Evolutionary conservation across 441 rosid species (phyloP).

Genomic region (Iberis amara): DNA sequence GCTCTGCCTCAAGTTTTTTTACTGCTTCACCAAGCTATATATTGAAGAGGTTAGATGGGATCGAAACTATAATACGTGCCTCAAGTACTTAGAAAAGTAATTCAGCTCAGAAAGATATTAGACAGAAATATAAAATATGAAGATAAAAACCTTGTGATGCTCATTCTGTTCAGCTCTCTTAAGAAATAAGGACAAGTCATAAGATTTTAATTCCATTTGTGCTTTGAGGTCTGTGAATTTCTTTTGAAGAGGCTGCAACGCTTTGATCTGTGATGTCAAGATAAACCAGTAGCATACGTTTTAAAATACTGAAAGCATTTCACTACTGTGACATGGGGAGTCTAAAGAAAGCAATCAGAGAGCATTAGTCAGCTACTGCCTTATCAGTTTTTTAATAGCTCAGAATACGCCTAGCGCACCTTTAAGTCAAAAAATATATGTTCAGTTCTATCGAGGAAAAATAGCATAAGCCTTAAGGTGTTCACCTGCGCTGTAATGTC

Average conservation of each 20-base stretch:
- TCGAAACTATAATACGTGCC: slow-evolving; percentile 13
- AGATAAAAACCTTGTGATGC: slow-evolving; percentile 74
- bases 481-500: too few species aligned
- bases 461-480: too few species aligned
- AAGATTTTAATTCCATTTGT: slow-evolving; percentile 77
- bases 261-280: slow-evolving; percentile 60
- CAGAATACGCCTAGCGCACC: not conserved
- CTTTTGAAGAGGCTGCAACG: slow-evolving; percentile 68
- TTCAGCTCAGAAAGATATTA: too few species aligned
- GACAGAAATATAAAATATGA: slow-evolving; percentile 18
- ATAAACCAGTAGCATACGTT: slow-evolving; percentile 8
- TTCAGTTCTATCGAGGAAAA: not conserved
- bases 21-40: slow-evolving; percentile 81
- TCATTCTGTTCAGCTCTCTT: slow-evolving; percentile 95
- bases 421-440: slow-evolving; percentile 3
- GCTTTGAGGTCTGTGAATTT: slow-evolving; percentile 64
- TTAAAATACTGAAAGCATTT: slow-evolving; percentile 9
- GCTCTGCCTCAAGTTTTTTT: slow-evolving; percentile 78
- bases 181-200: slow-evolving; percentile 85
- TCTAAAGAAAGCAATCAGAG: slow-evolving; percentile 13
- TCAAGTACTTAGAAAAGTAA: slow-evolving; percentile 12
- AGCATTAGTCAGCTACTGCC: slow-evolving; percentile 10
- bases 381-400: not conserved
- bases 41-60: slow-evolving; percentile 7
- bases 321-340: slow-evolving; percentile 15